Evolutionary conservation across 192 early-diverging fungal genomes (phyloP).

Genomic region (Gryganskiella cystojenkinii): DNA sequence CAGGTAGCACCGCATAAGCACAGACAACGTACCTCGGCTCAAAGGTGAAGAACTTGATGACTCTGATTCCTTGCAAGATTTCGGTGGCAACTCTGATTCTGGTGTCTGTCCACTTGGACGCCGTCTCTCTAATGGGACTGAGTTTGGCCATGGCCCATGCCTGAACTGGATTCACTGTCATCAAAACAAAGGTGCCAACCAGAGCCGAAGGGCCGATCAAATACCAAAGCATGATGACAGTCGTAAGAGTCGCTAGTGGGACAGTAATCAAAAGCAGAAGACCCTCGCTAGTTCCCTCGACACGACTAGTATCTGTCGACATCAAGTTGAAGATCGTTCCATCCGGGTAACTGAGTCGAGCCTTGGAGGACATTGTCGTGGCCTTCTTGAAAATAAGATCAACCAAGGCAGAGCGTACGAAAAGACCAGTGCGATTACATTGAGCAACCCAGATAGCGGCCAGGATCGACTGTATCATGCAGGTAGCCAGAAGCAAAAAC

Average conservation of each 20-base stretch:
- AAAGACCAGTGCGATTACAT: neutral
- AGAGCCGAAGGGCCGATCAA: conserved; percentile 85
- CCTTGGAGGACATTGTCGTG: conserved; percentile 28
- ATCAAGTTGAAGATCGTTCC: conserved; percentile 61
- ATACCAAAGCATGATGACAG: conserved; percentile 71
- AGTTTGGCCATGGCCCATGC: conserved; percentile 74
- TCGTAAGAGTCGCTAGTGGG: conserved; percentile 71
- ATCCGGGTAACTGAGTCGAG: conserved; percentile 34
- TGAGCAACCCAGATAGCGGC: conserved; percentile 3
- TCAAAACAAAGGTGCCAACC: conserved; percentile 75
- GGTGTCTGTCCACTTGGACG: conserved; percentile 56
- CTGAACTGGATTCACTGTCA: conserved; percentile 59
- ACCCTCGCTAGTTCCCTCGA: conserved; percentile 15
- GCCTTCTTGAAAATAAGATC: conserved; percentile 41
- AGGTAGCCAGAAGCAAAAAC: neutral
- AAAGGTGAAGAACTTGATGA: conserved; percentile 74
- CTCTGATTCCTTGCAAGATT: conserved; percentile 64
- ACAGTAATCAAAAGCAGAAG: conserved; percentile 60
- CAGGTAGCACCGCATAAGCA: too few relatives aligned
- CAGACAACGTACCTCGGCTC: conserved; percentile 51
- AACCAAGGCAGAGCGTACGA: conserved; percentile 9
- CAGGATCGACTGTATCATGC: neutral
- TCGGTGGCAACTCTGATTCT: conserved; percentile 64
- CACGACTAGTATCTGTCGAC: conserved; percentile 47
- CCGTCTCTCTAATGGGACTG: conserved; percentile 74